Evolutionary conservation across 164 flowering plant species (phyloP).

Genomic region (Aristolochia contorta): DNA sequence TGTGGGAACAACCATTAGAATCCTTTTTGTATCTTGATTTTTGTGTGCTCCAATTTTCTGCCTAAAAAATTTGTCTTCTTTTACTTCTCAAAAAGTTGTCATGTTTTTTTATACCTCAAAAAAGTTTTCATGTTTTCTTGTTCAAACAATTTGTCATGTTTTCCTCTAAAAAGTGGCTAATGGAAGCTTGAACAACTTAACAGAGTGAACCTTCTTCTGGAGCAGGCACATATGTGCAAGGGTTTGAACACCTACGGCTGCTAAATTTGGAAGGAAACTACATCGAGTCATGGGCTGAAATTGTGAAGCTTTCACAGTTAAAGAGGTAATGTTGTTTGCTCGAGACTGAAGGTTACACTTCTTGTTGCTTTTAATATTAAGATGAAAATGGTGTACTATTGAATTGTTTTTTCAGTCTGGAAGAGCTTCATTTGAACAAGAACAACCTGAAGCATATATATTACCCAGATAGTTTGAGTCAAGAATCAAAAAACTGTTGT

Average conservation of each 20-base stretch:
- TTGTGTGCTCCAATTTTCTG: background rate
- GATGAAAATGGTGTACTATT: background rate
- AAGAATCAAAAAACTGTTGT: conserved; percentile 10
- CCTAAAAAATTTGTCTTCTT: too few species aligned
- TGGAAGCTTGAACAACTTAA: background rate
- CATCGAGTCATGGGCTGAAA: conserved; percentile 68
- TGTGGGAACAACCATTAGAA: conserved; percentile 10
- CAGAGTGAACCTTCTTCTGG: conserved; percentile 42
- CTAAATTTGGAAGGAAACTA: conserved; percentile 80
- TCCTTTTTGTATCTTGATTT: background rate
- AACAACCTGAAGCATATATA: conserved; percentile 41
- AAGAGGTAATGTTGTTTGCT: conserved; percentile 31
- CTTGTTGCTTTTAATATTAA: background rate
- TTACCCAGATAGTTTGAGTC: conserved; percentile 32
- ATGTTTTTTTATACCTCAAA: too few species aligned
- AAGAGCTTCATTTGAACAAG: conserved; percentile 86
- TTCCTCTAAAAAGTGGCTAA: background rate
- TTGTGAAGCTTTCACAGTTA: conserved; percentile 62
- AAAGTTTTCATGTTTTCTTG: too few species aligned
- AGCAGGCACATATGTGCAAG: conserved; percentile 30
- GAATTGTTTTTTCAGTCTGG: conserved; percentile 46
- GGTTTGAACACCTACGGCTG: conserved; percentile 63
- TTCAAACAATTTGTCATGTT: too few species aligned
- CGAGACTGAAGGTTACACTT: background rate
- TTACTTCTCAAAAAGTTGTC: too few species aligned